These are phyloP conservation scores for Termitomyces sp. DNA, from an alignment of 768 basidiomycete genomes.

Conservation along the genomic window DNA sequence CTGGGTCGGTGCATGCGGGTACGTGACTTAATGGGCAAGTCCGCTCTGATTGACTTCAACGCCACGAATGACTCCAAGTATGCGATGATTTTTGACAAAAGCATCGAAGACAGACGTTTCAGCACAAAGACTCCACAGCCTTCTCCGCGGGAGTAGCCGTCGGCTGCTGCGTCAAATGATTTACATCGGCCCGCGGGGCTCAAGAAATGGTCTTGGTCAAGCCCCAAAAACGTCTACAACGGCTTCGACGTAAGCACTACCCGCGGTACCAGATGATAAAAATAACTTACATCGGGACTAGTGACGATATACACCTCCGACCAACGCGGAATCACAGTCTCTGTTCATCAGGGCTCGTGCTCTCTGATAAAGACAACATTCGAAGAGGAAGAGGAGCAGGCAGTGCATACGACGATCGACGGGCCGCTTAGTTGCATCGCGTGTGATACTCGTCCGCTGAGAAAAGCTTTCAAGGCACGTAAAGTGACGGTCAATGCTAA, in stretches of 20 bases:
- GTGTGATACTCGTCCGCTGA: constrained; percentile 69
- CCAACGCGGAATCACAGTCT: constrained; percentile 66
- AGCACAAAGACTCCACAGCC: constrained; percentile 69
- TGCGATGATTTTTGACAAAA: constrained; percentile 56
- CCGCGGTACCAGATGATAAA: not conserved
- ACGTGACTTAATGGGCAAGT: constrained; percentile 61
- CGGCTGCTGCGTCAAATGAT: constrained; percentile 64
- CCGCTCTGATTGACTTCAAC: constrained; percentile 72
- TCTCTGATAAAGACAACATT: constrained; percentile 61
- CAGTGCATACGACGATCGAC: constrained; percentile 67
- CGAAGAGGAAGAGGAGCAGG: constrained; percentile 74
- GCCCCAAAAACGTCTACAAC: constrained; percentile 59
- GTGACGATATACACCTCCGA: constrained; percentile 71
- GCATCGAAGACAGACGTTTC: constrained; percentile 68
- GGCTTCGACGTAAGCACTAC: not conserved
- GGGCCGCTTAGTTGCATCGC: constrained; percentile 65
- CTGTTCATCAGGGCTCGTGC: constrained; percentile 55
- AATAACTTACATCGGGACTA: constrained; percentile 57
- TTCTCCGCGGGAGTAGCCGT: constrained; percentile 69
- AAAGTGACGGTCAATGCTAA: not conserved
- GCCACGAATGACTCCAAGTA: constrained; percentile 65
- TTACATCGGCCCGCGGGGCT: constrained; percentile 64
- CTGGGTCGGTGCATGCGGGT: constrained; percentile 64
- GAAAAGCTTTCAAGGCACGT: constrained; percentile 4
- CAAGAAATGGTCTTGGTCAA: constrained; percentile 66